Conservation (phyloP, 768 basidiomycete species). For the Russula earlei region DNA sequence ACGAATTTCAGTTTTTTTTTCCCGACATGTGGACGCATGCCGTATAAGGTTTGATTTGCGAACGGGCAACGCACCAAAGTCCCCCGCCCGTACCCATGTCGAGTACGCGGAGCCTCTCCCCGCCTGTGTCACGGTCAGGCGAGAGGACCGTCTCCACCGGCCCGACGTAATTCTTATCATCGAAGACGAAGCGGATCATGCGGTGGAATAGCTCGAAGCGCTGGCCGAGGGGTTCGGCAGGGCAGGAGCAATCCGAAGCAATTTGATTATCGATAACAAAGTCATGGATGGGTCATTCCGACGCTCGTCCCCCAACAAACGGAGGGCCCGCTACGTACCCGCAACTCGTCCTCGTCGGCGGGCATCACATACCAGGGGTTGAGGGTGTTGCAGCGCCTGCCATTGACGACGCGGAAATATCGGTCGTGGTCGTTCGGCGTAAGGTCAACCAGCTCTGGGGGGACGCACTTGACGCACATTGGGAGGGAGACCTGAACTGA, state of each 20-base stretch:
- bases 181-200: conserved; percentile 57
- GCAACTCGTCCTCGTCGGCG: conserved; percentile 54
- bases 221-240: conserved; percentile 28
- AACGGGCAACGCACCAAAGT: conserved; percentile 47
- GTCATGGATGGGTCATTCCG: too few species aligned
- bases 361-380: conserved; percentile 54
- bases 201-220: conserved; percentile 56
- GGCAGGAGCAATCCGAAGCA: too few species aligned
- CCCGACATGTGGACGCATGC: neutral
- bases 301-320: neutral
- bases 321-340: conserved; percentile 28
- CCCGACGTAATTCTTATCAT: conserved; percentile 55
- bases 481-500: neutral
- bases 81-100: conserved; percentile 66
- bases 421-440: conserved; percentile 34
- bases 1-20: too few species aligned
- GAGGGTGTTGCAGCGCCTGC: conserved; percentile 45
- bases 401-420: conserved; percentile 46
- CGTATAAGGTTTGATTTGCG: conserved; percentile 13
- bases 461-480: conserved; percentile 29
- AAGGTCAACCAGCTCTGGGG: conserved; percentile 30
- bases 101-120: conserved; percentile 35
- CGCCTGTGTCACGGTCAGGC: conserved; percentile 22
- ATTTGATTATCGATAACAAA: too few species aligned
- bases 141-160: conserved; percentile 51